Percentiles rank a stretch among this genome's conserved stretches.
phyloP scores from a whole-genome alignment of 805 yeast genomes.

The Kodamaea restingae region DNA sequence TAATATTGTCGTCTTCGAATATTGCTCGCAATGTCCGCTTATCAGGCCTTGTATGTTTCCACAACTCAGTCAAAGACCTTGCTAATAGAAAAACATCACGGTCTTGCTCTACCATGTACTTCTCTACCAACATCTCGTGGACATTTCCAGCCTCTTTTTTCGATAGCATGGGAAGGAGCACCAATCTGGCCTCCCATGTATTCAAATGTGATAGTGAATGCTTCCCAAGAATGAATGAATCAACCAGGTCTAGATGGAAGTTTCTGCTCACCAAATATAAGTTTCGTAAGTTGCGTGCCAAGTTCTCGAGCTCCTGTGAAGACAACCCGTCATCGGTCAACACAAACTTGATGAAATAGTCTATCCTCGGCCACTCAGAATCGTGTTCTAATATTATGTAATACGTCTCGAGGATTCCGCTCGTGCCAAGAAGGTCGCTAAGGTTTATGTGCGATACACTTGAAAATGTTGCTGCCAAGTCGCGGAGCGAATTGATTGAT shows the following conservation, averaged over 20 bases:
- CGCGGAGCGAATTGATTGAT: conserved; percentile 18
- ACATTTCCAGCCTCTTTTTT: neutral
- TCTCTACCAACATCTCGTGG: neutral
- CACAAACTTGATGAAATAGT: conserved; percentile 16
- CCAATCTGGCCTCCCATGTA: neutral
- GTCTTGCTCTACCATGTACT: neutral
- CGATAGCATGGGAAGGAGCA: neutral
- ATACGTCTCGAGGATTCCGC: neutral
- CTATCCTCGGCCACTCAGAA: conserved; percentile 7
- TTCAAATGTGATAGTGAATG: neutral
- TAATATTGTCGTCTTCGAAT: neutral
- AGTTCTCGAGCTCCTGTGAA: conserved; percentile 10
- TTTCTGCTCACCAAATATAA: conserved; percentile 10
- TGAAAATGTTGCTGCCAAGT: conserved; percentile 17
- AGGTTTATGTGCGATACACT: conserved; percentile 10
- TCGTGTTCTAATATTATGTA: neutral
- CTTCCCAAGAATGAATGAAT: conserved; percentile 12
- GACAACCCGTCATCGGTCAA: conserved; percentile 16
- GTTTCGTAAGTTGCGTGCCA: conserved; percentile 12
- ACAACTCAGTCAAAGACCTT: neutral
- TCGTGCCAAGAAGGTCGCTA: conserved; percentile 5
- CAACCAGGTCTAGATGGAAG: conserved; percentile 17
- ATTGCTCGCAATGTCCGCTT: neutral
- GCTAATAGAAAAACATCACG: neutral
- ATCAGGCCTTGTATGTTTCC: neutral